Conservation (phyloP, 2,329 filamentous ascomycete genomes). For the Sclerotinia minor region DNA sequence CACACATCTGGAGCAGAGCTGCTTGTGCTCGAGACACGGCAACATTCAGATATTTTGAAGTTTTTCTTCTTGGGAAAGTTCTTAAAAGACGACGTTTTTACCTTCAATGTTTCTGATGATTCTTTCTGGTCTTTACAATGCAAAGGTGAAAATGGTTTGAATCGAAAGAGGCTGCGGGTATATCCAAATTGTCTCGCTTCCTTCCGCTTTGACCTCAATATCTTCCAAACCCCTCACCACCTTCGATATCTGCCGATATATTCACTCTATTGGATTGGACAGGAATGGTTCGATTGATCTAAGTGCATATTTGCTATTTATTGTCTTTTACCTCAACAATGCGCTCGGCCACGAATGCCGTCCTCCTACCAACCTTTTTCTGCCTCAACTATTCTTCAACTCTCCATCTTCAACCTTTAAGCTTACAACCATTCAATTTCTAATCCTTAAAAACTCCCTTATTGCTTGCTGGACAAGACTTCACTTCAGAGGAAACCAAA, state of each 20-base stretch:
- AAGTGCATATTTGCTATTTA: constrained; percentile 9
- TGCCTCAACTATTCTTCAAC: constrained; percentile 12
- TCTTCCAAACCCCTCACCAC: constrained; percentile 6
- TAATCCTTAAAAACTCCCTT: constrained; percentile 9
- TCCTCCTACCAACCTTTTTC: background rate
- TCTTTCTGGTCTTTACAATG: background rate
- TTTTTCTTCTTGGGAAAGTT: background rate
- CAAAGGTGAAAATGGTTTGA: background rate
- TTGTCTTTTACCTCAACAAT: constrained; percentile 15
- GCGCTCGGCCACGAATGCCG: background rate
- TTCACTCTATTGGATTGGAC: constrained; percentile 8
- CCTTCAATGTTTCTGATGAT: background rate
- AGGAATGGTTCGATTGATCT: constrained; percentile 16
- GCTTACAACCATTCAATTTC: constrained; percentile 13
- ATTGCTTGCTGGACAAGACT: constrained; percentile 22
- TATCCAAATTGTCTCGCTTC: constrained; percentile 13
- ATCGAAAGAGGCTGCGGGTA: background rate
- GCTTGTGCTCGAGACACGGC: background rate
- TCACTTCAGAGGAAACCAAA: background rate
- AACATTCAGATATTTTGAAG: background rate
- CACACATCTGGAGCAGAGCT: background rate
- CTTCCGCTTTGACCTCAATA: constrained; percentile 14
- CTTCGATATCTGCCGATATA: constrained; percentile 7
- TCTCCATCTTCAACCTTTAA: constrained; percentile 17
- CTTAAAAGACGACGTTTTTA: background rate